Conservation (phyloP, 2,329 filamentous ascomycete genomes). For the Seiridium cupressi region DNA sequence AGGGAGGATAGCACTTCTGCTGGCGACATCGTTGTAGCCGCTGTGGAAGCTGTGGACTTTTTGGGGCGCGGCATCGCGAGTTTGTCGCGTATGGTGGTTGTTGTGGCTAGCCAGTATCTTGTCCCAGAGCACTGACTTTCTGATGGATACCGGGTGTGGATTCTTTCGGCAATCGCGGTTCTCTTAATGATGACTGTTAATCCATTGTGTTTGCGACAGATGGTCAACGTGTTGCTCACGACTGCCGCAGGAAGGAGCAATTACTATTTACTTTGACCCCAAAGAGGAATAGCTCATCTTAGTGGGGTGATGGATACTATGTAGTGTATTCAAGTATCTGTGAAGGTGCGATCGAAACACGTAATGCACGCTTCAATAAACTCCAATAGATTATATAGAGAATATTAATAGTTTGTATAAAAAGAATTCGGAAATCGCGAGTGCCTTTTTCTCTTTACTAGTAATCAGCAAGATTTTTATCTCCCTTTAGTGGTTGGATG, state of each 20-base stretch:
- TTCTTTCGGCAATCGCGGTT: background rate
- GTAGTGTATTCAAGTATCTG: background rate
- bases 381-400: too few relatives aligned
- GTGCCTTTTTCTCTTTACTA: too few relatives aligned
- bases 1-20: conserved; percentile 47
- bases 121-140: background rate
- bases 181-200: background rate
- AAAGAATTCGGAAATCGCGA: too few relatives aligned
- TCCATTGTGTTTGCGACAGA: background rate
- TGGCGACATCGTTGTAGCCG: conserved; percentile 18
- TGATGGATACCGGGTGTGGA: too few relatives aligned
- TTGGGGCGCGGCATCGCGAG: conserved; percentile 2
- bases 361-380: too few relatives aligned
- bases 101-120: too few relatives aligned
- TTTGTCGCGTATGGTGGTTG: background rate
- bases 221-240: background rate
- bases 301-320: background rate
- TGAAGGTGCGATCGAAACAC: too few relatives aligned
- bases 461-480: too few relatives aligned
- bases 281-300: conserved; percentile 20
- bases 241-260: background rate
- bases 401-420: too few relatives aligned
- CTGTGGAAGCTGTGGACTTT: background rate
- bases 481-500: too few relatives aligned
- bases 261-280: conserved; percentile 38